Base-by-base conservation (phyloP, 345 rosid species). In the Punica granatum region DNA sequence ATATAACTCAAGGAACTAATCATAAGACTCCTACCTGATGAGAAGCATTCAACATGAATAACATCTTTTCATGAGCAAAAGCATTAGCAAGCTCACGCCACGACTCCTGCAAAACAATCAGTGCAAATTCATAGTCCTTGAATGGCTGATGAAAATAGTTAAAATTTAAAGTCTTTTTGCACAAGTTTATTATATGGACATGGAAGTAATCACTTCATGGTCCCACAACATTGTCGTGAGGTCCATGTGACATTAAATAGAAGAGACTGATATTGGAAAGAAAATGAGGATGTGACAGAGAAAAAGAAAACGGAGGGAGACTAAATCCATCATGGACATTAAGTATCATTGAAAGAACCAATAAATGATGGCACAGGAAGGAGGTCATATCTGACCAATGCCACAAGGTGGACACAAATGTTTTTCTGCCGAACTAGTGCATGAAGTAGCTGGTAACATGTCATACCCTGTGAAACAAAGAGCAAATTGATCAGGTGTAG, bases 31-130 rank as follows among this genome's bases (percentile, higher is more conserved):
- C 74, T 79, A 94, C 99, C 96, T 94, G 99, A 87, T 83, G 86
- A 74, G 82, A 76, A 74, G 91, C 72, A 78, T 84, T 89, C 72
- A 94, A 81, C 78, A 81, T 76, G 74, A 94, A 89, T 79, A 94
- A 76, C 36, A 75, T 51, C 71, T 84, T 84, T 70, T 85, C 95
- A 78, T 84, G 86, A 60, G 92, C 92, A 81, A 94, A 94, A 79
- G 97, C 89, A 79, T 81, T 88, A 69, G 96, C 90, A 58, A 94
- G 84, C 65, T 82, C 84, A 74, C 82, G 86, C 99, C 99, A 94
- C 7, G 99, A 91, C 62, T 83, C 95, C 99, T 94, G 81, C 66
- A 73, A 80, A 74, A 74, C 44, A 67, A 67, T 66, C 42, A n/a
- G 70, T 16, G 71, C 59, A 34, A 66, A 68, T 26, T 28, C 25